Evolutionary conservation across 2,329 filamentous ascomycete genomes (phyloP), one percentile per base, ranked within the genome.

Genomic region (Fusarium sp.): DNA sequence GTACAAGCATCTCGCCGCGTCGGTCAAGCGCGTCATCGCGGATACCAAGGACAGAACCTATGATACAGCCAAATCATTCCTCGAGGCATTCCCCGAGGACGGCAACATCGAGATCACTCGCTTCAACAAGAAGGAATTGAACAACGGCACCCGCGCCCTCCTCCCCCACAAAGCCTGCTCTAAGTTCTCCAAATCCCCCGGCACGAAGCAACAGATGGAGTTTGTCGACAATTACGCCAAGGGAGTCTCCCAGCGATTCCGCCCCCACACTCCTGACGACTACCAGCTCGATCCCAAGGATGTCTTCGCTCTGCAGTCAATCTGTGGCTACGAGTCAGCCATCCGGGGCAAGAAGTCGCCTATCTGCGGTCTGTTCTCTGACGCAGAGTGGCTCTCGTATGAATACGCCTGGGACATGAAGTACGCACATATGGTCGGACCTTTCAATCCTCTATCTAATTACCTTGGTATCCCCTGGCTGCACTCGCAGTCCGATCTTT

Each of bases 361-460:
- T 0, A 57, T 72, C 2, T 72, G 69, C 4, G 52, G 36, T 21
- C 5, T 72, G 0, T 72, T 72, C 30, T 70, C 69, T 1, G 69
- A 72, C 7, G 53, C 69, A 0, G 69, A 72, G 34, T 72, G 69
- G 69, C 46, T 72, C 2, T 72, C 69, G 0, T 72, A 70, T 19
- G 69, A 72, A 26, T 72, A 72, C 19, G 69, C 69, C 3, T 72
- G 69, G 69, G 69, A 72, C 19, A 70, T 72, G 69, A 72, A 69
- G 50, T 72, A 72, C 32, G 67, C 69, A 6, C 48, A 72, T 20
- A 72, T 72, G 69, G 69, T 72, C 2, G 69, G 69, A 0, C 69
- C 67, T 1, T 46, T 70, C 9, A 72, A 72, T 10, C 67, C 67
- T 39, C 38, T 72, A 1, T 72, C 69, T 1, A 69, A 54, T 3